Percentiles rank a stretch among this genome's conserved stretches.
phyloP scores from a whole-genome alignment of 495 filamentous ascomycete genomes.

The Aspergillus sclerotiicarbonarius region DNA sequence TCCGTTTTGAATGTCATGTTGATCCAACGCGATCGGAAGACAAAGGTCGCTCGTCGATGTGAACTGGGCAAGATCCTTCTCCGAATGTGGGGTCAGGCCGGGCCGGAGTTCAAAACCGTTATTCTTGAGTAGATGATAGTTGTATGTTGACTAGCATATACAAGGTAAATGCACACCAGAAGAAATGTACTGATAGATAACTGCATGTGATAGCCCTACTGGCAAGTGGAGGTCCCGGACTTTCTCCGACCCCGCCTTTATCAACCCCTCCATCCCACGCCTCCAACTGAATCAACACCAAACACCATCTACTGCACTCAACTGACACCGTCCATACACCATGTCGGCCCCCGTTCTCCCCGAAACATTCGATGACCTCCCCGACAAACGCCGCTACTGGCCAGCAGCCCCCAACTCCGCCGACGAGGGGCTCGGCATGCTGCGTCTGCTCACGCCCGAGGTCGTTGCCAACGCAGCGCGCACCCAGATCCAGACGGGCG shows the following conservation, averaged over 20 bases:
- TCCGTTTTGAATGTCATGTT: no score
- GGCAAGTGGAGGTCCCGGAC: conserved; percentile 11
- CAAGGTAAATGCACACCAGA: no score
- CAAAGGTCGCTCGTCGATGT: no score
- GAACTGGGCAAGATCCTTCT: no score
- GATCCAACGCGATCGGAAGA: no score
- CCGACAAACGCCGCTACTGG: conserved; percentile 50
- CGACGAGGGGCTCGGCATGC: conserved; percentile 55
- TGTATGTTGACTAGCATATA: no score
- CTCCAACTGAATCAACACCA: background rate
- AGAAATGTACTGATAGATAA: no score
- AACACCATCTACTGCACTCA: background rate
- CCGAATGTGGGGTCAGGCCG: no score
- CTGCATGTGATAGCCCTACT: background rate
- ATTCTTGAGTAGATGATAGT: no score
- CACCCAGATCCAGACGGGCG: conserved; percentile 48
- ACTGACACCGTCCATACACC: background rate
- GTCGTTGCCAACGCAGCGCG: conserved; percentile 46
- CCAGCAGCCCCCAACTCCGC: conserved; percentile 40
- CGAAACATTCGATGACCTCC: conserved; percentile 47
- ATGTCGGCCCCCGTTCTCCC: conserved; percentile 31
- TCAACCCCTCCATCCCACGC: background rate
- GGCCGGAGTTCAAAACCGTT: no score
- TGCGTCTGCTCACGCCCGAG: conserved; percentile 48
- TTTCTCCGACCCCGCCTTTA: conserved; percentile 18